Evolutionary conservation across 768 basidiomycete genomes (phyloP), one percentile per base, ranked within the genome.

Genomic region (Serendipita sp.): DNA sequence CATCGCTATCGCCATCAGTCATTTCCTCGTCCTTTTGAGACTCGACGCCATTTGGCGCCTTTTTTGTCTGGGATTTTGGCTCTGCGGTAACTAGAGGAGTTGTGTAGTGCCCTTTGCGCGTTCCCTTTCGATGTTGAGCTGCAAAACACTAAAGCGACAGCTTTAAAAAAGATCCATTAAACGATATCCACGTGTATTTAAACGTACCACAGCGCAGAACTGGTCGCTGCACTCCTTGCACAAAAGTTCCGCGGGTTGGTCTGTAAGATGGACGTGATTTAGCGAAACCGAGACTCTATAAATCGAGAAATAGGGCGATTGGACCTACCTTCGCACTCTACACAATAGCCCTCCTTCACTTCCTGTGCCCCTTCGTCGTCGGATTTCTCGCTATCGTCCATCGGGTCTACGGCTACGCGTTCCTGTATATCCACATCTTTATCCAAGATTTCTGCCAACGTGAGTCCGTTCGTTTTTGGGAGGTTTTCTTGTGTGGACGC

Each of bases 71-170:
- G 35, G 65, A 4, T 46, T 67, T 67, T 1, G 54, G 54, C 8
- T n/a, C 56, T 18, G 62, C 46, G 13, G 67, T 68, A 11, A 70
- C 67, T 38, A 89, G 69, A 45, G 81, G 75, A 68, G 79, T 85
- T 13, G 77, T 75, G 3, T 73, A 70, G 71, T 92, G 90, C 44
- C 72, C 73, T 72, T 85, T 89, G 58, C 90, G 79, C 2, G 84
- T 78, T 5, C 90, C 90, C 69, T 92, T 92, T 54, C 89, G 77
- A 73, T 92, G 90, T 70, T 88, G 88, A 0, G 89, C 81, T 8
- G 86, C 81, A 72, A 86, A 92, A 77, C 90, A 92, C 56, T 60
- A 60, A 8, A 60, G 3, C 10, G 10, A 60, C 35, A 30, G 18
- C n/a, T 53, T 8, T 53, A 8, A 24, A 32, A 28, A 30, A 60